Base-by-base conservation (phyloP, 1,284 basidiomycete genomes). In the Thecaphora thlaspeos region DNA sequence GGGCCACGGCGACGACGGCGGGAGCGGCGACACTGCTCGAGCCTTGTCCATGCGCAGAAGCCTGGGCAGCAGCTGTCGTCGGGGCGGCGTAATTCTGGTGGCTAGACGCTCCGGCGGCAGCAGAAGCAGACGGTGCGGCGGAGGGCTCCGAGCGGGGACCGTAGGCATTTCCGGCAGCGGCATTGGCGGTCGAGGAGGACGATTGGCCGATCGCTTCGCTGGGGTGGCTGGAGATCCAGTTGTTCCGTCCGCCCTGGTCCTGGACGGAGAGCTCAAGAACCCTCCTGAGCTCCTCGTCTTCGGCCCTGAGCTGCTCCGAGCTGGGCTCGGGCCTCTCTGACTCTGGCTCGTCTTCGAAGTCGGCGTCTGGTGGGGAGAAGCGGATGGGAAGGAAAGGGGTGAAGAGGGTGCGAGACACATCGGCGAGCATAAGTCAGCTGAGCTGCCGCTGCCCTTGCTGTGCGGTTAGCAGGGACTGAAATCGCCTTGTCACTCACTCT, bases 401-500 rank as follows among this genome's bases (percentile, higher is more conserved):
- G 32, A 17, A 38, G 23, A n/a, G n/a, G 17, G 17, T 28, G 34
- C 8, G 11, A 46, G 36, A 37, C 17, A 37, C 4, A 15, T 19
- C 14, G 17, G 14, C 11, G 26, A 28, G 26, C 26, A 11, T 28
- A 7, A n/a, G n/a, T n/a, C n/a, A n/a, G n/a, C n/a, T n/a, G n/a
- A n/a, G n/a, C n/a, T n/a, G n/a, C n/a, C n/a, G n/a, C n/a, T n/a
- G n/a, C n/a, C n/a, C n/a, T n/a, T n/a, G n/a, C n/a, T n/a, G n/a
- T n/a, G n/a, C n/a, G n/a, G n/a, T n/a, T n/a, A n/a, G n/a, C n/a
- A n/a, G n/a, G n/a, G n/a, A n/a, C n/a, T n/a, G n/a, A n/a, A n/a
- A n/a, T n/a, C n/a, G n/a, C n/a, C n/a, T n/a, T n/a, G n/a, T n/a
- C 14, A 62, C 41, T 26, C 48, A 80, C 91, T 88, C 82, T 91